Base-by-base conservation (phyloP, 2,329 filamentous ascomycete species). In the Pestalotiopsis sp. region DNA sequence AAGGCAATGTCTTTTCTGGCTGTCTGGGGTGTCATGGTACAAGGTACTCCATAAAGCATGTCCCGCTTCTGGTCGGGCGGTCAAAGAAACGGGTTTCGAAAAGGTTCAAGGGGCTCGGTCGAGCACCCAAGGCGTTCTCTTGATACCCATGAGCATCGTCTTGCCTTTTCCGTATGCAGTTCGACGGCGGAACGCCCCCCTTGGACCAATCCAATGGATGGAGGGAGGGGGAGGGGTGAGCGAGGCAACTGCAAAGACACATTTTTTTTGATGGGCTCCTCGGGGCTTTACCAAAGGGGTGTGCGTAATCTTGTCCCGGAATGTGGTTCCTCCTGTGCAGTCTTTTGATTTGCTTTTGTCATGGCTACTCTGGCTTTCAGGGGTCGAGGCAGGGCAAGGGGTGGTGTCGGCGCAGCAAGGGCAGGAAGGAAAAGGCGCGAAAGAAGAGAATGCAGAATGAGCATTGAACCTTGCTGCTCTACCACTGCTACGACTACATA, bases 81-180 rank as follows among this genome's bases (percentile, higher is more conserved):
- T 75, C 72, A 77, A 77, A 75, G 77, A 72, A 74, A 75, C 72
- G 74, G 72, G 74, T 77, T 77, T 76, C 71, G 73, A 75, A 76
- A 73, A 71, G 74, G 69, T 72, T 75, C 72, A 66, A 73, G 72
- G 75, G 74, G 72, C 73, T 72, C 76, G 75, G 64, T 66, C 75
- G 76, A 69, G 70, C 73, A 52, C n/a, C 45, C 73, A 73, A 73
- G 68, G 70, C 72, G 73, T 73, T 70, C 41, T 45, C n/a, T 73
- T 73, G 70, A 70, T 72, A 75, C 73, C 73, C 76, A 75, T 75
- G 73, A 74, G 73, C 73, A 74, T 73, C 69, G 71, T 73, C 72
- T 74, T 75, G 72, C 75, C 75, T 72, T 67, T 76, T 75, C 73
- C 73, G 75, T 76, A 62, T 38, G 59, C 31, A 62, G 27, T 60